A percentile compares a stretch with the other conserved stretches of the same genome.
Conservation (phyloP, 2,329 filamentous ascomycete genomes). For the Fusarium armeniacum region DNA sequence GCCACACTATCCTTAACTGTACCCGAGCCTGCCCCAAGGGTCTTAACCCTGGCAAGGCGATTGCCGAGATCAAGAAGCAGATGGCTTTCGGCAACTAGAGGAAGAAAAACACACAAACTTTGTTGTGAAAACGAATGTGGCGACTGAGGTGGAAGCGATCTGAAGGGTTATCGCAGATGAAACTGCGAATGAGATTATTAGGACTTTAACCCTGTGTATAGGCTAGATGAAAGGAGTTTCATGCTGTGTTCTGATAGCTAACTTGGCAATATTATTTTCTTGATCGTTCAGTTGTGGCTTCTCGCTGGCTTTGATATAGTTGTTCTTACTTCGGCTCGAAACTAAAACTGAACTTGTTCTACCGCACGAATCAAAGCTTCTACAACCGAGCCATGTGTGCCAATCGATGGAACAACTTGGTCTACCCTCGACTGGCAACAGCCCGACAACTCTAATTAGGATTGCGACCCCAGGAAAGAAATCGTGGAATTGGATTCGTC, state of each 20-base stretch:
- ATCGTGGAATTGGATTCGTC: not conserved
- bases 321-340: not conserved
- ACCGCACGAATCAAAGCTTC: not conserved
- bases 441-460: not conserved
- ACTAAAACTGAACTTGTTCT: not conserved
- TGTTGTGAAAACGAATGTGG: slow-evolving; percentile 34
- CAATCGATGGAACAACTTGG: too few relatives aligned
- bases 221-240: slow-evolving; percentile 49
- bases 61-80: slow-evolving; percentile 99
- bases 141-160: slow-evolving; percentile 36
- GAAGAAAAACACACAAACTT: slow-evolving; percentile 20
- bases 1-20: slow-evolving; percentile 99
- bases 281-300: slow-evolving; percentile 38
- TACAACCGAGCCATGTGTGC: not conserved
- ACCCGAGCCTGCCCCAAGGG: slow-evolving; percentile 98
- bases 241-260: slow-evolving; percentile 49
- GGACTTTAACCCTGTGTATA: slow-evolving; percentile 50
- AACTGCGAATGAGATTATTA: slow-evolving; percentile 46
- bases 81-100: slow-evolving; percentile 72
- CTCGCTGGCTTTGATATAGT: not conserved
- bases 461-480: not conserved
- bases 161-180: slow-evolving; percentile 43
- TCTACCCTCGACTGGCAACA: not conserved
- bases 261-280: slow-evolving; percentile 48
- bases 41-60: slow-evolving; percentile 92